Evolutionary conservation across 352 stramenopile genomes (phyloP), one percentile per base, ranked within the genome.

Genomic region (Thalassiosira livingstoniorum): DNA sequence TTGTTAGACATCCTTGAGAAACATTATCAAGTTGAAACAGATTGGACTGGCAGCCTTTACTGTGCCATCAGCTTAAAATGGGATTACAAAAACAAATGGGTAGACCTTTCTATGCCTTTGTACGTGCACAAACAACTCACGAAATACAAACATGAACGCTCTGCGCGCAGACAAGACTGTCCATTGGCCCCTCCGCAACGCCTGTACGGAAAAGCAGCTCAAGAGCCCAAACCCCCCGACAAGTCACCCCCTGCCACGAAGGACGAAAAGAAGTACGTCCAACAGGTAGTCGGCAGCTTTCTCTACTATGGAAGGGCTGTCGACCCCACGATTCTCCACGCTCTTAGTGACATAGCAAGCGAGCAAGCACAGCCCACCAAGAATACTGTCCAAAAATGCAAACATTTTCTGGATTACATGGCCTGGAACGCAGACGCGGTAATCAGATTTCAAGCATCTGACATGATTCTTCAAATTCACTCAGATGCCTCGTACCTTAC

Each of bases 381-480:
- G 27, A 58, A 7, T 5, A 58, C 47, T 25, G 11, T 29, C 21
- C 4, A 7, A 5, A 7, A 23, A 15, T 7, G 11, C 23, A 10
- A 75, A 13, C 31, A 75, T 68, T 62, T 89, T 27, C 51, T 65
- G 15, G 69, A 89, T 54, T 89, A 89, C 51, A 54, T 62, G 2
- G 71, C 78, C 18, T 78, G 78, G 0, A 67, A 89, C 45, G 73
- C 79, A 23, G 43, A 85, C 43, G 74, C 83, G 5, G 74, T 25
- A 0, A 61, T 87, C 13, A 13, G 58, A n/a, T 89, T 65, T 51
- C 15, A 62, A 21, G 71, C 76, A 21, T 74, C 54, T 37, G 73
- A 86, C 39, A 88, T 89, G 82, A 61, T 84, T 23, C 67, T 89
- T 18, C 11, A 69, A 0, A 47, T 73, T 25, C 35, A 83, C 29